Conservation (phyloP, 495 filamentous ascomycete genomes). For the Entonaema liquescens region DNA sequence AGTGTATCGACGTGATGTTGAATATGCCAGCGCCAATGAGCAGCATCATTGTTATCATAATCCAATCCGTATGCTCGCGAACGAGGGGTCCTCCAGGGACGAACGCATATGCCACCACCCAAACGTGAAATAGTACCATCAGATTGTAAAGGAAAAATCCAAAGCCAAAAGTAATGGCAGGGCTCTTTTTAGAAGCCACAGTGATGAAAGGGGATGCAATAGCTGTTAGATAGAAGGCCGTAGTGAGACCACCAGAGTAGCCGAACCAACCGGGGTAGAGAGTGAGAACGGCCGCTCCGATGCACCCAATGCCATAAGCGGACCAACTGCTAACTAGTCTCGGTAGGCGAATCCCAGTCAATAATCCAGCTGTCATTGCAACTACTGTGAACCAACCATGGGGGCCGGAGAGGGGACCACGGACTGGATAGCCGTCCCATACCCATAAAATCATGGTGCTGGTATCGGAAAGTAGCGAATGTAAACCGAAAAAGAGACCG, state of each 20-base stretch:
- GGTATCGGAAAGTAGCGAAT: constrained; percentile 93
- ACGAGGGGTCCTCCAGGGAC: constrained; percentile 96
- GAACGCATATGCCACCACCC: constrained; percentile 98
- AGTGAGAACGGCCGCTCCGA: constrained; percentile 84
- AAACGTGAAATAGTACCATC: constrained; percentile 92
- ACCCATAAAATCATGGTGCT: constrained; percentile 99
- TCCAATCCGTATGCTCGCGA: constrained; percentile 93
- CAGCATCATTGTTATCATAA: constrained; percentile 87
- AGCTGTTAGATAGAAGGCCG: constrained; percentile 85
- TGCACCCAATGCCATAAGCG: constrained; percentile 75
- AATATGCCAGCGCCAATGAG: constrained; percentile 87
- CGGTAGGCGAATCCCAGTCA: constrained; percentile 77
- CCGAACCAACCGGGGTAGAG: constrained; percentile 85
- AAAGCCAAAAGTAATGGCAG: constrained; percentile 81
- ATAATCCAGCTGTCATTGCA: constrained; percentile 85
- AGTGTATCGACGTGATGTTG: constrained; percentile 63
- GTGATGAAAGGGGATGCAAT: constrained; percentile 77
- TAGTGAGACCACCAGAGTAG: constrained; percentile 81
- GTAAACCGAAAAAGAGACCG: constrained; percentile 88
- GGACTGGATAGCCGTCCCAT: constrained; percentile 96
- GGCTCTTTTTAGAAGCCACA: constrained; percentile 76
- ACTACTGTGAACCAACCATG: constrained; percentile 87
- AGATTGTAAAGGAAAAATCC: constrained; percentile 92
- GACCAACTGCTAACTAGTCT: constrained; percentile 80
- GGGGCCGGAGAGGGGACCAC: constrained; percentile 86